Evolutionary conservation across 1,284 basidiomycete genomes (phyloP).

Genomic region (Cutaneotrichosporon sp.): DNA sequence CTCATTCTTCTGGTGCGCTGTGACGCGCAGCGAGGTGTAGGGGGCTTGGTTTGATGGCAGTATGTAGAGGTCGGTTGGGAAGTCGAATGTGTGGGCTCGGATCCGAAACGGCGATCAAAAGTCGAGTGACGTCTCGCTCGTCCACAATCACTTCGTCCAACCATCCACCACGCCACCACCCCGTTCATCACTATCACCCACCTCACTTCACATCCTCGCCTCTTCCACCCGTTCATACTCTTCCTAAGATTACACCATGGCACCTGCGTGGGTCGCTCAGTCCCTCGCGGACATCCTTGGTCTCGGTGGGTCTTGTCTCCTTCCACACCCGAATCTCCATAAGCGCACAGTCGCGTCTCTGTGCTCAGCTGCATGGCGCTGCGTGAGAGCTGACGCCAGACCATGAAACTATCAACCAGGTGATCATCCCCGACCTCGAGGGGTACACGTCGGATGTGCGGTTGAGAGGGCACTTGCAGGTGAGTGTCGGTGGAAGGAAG

Average conservation of each 20-base stretch:
- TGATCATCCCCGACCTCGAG: conserved; percentile 48
- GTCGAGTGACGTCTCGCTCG: conserved; percentile 3
- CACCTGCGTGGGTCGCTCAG: conserved; percentile 45
- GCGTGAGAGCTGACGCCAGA: conserved; percentile 30
- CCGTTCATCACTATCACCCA: neutral
- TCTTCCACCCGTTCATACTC: neutral
- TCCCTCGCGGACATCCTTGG: conserved; percentile 41
- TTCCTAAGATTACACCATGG: conserved; percentile 10
- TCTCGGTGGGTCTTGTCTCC: conserved; percentile 34
- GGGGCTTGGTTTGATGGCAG: neutral
- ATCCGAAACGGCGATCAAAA: conserved; percentile 12
- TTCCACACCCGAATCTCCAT: neutral
- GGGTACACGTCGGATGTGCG: conserved; percentile 36
- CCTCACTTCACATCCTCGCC: neutral
- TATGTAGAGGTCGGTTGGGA: neutral
- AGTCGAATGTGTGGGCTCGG: neutral
- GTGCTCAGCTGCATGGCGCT: neutral
- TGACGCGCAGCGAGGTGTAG: neutral
- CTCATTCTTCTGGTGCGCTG: conserved; percentile 1
- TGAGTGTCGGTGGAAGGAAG: conserved; percentile 21
- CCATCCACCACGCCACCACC: too few relatives aligned
- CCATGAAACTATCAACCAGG: conserved; percentile 43
- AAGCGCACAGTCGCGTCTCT: neutral
- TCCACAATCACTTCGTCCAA: neutral
- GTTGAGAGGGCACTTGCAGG: conserved; percentile 43